Conservation (phyloP, 2,329 filamentous ascomycete genomes). For the Dactylonectria estremocensis region DNA sequence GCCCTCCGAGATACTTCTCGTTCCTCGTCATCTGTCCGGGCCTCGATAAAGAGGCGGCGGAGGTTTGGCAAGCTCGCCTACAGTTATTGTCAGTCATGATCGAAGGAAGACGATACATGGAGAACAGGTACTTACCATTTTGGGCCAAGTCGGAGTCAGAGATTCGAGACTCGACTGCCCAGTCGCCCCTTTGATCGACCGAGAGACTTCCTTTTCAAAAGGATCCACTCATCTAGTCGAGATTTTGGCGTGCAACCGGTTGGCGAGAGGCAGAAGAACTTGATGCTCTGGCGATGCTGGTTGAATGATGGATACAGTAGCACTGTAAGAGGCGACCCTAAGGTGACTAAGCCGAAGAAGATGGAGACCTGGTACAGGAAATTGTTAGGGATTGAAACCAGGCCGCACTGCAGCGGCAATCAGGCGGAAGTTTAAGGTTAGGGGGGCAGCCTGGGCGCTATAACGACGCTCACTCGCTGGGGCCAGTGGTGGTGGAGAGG, state of each 20-base stretch:
- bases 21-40: conserved; percentile 92
- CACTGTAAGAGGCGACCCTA: neutral
- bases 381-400: conserved; percentile 47
- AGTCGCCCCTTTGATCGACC: neutral
- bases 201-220: neutral
- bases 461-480: conserved; percentile 22
- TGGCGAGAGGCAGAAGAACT: conserved; percentile 2
- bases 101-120: conserved; percentile 6
- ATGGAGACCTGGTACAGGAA: conserved; percentile 28
- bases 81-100: conserved; percentile 23
- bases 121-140: conserved; percentile 37
- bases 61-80: conserved; percentile 91
- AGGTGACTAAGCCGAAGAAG: conserved; percentile 43
- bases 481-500: conserved; percentile 25
- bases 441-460: conserved; percentile 28
- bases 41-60: conserved; percentile 95
- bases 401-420: conserved; percentile 42
- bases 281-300: conserved; percentile 26
- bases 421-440: conserved; percentile 45
- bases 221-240: neutral
- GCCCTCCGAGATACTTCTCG: conserved; percentile 94
- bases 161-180: neutral
- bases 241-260: neutral
- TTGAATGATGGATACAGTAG: neutral
- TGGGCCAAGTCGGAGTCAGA: neutral